Percentiles rank a stretch among this genome's conserved stretches.
Evolutionary conservation across 140 eudicot genomes (phyloP).

Genomic region (Bidens hawaiensis): DNA sequence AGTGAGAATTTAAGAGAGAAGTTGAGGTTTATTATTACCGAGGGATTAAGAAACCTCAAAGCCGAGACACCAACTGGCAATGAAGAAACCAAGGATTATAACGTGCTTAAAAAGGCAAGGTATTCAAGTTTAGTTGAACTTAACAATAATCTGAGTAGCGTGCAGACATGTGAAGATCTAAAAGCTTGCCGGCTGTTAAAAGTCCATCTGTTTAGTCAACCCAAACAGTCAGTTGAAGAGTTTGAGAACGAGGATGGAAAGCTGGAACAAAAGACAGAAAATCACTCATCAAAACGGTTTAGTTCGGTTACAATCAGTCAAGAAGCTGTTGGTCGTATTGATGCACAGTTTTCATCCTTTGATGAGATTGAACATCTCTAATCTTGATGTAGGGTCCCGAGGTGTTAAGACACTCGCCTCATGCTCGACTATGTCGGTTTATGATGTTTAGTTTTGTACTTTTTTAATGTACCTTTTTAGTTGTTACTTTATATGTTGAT

Average conservation of each 20-base stretch:
- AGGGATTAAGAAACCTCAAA: constrained; percentile 52
- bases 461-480: not conserved
- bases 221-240: constrained; percentile 8
- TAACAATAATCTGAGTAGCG: constrained; percentile 55
- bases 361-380: constrained; percentile 48
- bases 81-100: constrained; percentile 33
- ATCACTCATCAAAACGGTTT: constrained; percentile 39
- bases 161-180: constrained; percentile 67
- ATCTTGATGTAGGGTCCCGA: constrained; percentile 1
- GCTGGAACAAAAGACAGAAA: constrained; percentile 9
- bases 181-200: constrained; percentile 50
- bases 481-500: not conserved
- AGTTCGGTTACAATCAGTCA: constrained; percentile 29
- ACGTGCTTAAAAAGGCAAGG: constrained; percentile 42
- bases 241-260: constrained; percentile 18
- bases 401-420: not conserved
- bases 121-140: constrained; percentile 45
- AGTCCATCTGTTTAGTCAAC: constrained; percentile 33
- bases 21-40: constrained; percentile 51
- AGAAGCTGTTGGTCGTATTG: constrained; percentile 35
- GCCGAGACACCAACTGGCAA: constrained; percentile 32
- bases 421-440: not conserved
- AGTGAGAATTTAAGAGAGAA: constrained; percentile 60
- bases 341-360: constrained; percentile 43
- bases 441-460: not conserved